phyloP scores from a whole-genome alignment of 2,329 filamentous ascomycete species.

The Penicillium sp. region DNA sequence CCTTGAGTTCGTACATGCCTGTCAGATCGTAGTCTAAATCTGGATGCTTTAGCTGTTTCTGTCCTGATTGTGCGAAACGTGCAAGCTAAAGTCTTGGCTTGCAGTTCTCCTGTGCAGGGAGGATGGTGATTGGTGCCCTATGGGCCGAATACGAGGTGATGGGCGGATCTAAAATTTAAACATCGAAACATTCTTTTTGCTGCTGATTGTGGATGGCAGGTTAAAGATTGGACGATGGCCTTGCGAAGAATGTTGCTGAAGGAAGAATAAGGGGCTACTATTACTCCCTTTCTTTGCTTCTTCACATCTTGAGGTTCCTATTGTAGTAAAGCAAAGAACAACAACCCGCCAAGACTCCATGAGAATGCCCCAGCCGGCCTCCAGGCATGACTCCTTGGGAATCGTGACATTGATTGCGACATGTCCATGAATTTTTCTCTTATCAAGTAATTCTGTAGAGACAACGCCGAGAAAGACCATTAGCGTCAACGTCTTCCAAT shows the following conservation, averaged over 20 bases:
- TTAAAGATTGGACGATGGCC: too few species aligned
- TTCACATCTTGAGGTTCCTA: neutral
- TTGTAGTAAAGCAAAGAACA: neutral
- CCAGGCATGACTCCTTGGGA: too few species aligned
- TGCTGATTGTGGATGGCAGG: neutral
- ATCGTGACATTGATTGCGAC: too few species aligned
- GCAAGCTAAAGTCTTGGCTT: neutral
- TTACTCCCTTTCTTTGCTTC: neutral
- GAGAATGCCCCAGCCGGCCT: too few species aligned
- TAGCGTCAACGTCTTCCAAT: too few species aligned
- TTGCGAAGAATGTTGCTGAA: neutral
- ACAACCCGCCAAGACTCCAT: neutral
- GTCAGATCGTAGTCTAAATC: neutral
- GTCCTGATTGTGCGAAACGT: neutral
- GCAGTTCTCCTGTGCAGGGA: neutral
- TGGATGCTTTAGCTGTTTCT: neutral
- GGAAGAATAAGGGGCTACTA: neutral
- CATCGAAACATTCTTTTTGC: neutral
- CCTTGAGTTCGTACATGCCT: neutral
- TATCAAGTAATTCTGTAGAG: too few species aligned
- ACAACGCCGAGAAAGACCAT: too few species aligned
- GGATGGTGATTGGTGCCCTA: slow-evolving; percentile 6
- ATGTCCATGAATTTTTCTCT: neutral
- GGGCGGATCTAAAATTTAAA: neutral
- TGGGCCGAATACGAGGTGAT: slow-evolving; percentile 10